These are phyloP conservation scores for Hippophae gyantsensis DNA, from an alignment of 306 rosid genomes.

Conservation along the genomic window DNA sequence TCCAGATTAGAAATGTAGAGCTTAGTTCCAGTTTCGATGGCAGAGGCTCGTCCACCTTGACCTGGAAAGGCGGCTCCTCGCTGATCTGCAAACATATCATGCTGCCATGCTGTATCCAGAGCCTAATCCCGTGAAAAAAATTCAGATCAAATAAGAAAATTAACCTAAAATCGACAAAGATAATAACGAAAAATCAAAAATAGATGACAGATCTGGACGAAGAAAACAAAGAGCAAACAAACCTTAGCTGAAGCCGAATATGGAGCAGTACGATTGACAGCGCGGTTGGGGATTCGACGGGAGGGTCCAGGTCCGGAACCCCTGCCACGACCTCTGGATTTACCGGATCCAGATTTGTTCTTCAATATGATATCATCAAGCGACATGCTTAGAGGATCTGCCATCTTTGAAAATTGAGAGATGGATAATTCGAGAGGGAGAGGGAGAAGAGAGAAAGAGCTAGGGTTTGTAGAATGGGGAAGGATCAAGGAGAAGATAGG, in stretches of 20 bases:
- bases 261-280: constrained; percentile 52
- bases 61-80: constrained; percentile 23
- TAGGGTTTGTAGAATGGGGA: constrained; percentile 15
- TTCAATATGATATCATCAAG: constrained; percentile 81
- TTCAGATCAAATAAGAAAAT: background rate
- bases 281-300: constrained; percentile 67
- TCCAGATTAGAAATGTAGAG: constrained; percentile 85
- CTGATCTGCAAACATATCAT: constrained; percentile 67
- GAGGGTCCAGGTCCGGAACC: constrained; percentile 70
- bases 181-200: background rate
- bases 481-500: no score
- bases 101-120: constrained; percentile 86
- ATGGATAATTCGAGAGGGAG: background rate
- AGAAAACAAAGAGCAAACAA: background rate
- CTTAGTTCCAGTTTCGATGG: constrained; percentile 88
- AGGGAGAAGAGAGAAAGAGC: constrained; percentile 5
- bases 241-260: constrained; percentile 49
- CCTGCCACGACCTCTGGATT: constrained; percentile 39
- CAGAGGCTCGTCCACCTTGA: constrained; percentile 56
- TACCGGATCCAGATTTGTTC: constrained; percentile 63
- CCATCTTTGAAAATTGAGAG: constrained; percentile 22
- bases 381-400: constrained; percentile 72
- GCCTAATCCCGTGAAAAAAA: constrained; percentile 38
- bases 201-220: background rate
- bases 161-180: background rate